Base-by-base conservation (phyloP, 108 stramenopile species). In the Cyclotella sp. region DNA sequence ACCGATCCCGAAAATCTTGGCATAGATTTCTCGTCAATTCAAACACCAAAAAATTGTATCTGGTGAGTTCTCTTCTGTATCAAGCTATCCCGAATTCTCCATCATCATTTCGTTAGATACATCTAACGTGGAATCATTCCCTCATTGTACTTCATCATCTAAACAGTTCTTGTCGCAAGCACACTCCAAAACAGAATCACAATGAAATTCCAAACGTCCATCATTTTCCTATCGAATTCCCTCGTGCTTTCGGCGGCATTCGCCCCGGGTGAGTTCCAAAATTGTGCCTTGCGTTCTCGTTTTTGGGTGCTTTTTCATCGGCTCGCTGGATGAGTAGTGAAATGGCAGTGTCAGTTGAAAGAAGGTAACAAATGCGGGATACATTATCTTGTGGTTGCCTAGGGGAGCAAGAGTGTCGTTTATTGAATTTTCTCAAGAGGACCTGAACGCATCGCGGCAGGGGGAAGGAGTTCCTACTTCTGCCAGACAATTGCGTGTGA, bases 191-290 rank as follows among this genome's bases (percentile, higher is more conserved):
- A 61, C 34, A 34, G 34, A 61, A 61, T 34, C 29, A 61, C 54
- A 61, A 84, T 84, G 83, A 84, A 79, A 71, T 65, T 84, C 68
- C 70, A 71, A 65, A 51, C 81, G 41, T 69, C 66, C 43, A n/a
- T 79, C 12, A 67, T 73, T 30, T 63, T 79, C 43, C 42, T 64
- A 64, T 49, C 63, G 14, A 62, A 63, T 39, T 61, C 60, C 40
- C n/a, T 28, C 52, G 49, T 44, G 22, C 41, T 64, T 63, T 16
- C 22, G 45, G 43, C 73, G 16, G 57, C 63, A 9, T 64, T 64
- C 45, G 63, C 63, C 45, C 63, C 63, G 0, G 63, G 63, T 64
- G 44, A 46, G 61, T 62, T 13, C 27, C 3, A 28, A 2, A 9
- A 26, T n/a, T n/a, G 57, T 21, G 13, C 13, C 9, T 3, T 16